Evolutionary conservation across 2,329 filamentous ascomycete genomes (phyloP), one percentile per base, ranked within the genome.

Genomic region (Penicillium sp.): DNA sequence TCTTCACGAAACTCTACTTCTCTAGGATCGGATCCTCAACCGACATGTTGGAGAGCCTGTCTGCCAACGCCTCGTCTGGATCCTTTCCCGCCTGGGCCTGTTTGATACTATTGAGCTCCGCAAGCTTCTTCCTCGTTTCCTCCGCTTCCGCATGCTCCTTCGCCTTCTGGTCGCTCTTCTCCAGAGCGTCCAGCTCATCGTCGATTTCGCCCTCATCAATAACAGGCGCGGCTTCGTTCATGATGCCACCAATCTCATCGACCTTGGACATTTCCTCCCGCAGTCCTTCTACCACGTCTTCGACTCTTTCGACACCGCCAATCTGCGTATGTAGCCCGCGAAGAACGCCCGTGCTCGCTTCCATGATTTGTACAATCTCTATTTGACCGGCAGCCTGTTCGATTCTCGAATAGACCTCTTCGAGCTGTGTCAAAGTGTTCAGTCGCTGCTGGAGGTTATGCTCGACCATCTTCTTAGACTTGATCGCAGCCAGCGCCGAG

Each of bases 131-230:
- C 56, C 73, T 70, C 44, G 76, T 79, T 61, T 77, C 75, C 47
- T 72, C 68, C 50, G 81, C 81, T 38, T 79, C 76, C 54, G 80
- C 72, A 59, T 78, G 71, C 57, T 79, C 75, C 49, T 64, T 69
- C 45, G 75, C 76, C 63, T 78, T 68, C 54, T 64, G 68, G 52
- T 83, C 79, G 65, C 82, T 81, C 65, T 76, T 76, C 72, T 92
- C 85, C 75, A 99, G 76, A 3, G 80, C 85, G 60, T 88, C 87
- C 43, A 97, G 80, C 75, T 96, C 93, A 54, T 93, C 88, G 61
- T 96, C 91, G 50, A 97, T 84, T 69, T 95, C 92, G 18, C 67
- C 80, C 66, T 96, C 92, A 69, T 96, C 90, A 29, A 95, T 78
- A 57, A 67, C 71, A 49, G 61, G 71, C 13, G 74, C 76, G 12